Percentiles rank a stretch among this genome's conserved stretches.
Evolutionary conservation across 208 protist genomes (phyloP).

Genomic region (Trypanosoma congolense): DNA sequence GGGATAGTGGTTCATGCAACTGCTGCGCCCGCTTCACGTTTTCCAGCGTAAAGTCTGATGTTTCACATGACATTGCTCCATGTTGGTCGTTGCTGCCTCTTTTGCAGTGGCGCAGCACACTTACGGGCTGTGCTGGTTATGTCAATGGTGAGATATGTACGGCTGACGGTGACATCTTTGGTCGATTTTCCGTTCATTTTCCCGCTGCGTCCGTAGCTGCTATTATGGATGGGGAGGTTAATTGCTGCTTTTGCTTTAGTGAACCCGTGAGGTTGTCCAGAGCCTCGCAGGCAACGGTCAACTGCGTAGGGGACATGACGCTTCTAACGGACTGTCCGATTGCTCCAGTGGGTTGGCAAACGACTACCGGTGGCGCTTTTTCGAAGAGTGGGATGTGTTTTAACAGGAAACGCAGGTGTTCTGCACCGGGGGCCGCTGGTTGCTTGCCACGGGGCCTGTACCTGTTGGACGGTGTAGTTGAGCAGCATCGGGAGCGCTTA

Average conservation of each 20-base stretch:
- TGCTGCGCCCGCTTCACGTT: neutral
- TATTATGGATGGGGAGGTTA: neutral
- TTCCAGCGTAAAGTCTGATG: constrained; percentile 3
- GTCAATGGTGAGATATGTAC: neutral
- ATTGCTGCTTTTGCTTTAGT: neutral
- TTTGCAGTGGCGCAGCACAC: constrained; percentile 3
- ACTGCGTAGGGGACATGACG: constrained; percentile 1
- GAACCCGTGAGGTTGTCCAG: neutral
- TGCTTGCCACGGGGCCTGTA: neutral
- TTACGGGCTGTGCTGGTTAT: neutral
- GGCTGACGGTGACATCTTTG: neutral
- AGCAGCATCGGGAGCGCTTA: constrained; percentile 8
- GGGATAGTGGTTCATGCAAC: neutral
- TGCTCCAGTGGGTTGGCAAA: neutral
- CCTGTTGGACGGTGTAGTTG: constrained; percentile 14
- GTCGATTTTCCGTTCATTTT: constrained; percentile 3
- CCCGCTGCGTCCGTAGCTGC: neutral
- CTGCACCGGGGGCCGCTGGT: neutral
- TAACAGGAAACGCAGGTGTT: neutral
- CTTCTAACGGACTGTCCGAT: constrained; percentile 1
- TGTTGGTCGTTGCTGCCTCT: constrained; percentile 1
- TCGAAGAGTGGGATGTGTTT: neutral
- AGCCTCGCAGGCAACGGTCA: neutral
- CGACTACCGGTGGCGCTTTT: neutral
- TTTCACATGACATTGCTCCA: neutral